These are phyloP conservation scores for Phytophthora quininea DNA, from an alignment of 352 stramenopile genomes.

Conservation along the genomic window DNA sequence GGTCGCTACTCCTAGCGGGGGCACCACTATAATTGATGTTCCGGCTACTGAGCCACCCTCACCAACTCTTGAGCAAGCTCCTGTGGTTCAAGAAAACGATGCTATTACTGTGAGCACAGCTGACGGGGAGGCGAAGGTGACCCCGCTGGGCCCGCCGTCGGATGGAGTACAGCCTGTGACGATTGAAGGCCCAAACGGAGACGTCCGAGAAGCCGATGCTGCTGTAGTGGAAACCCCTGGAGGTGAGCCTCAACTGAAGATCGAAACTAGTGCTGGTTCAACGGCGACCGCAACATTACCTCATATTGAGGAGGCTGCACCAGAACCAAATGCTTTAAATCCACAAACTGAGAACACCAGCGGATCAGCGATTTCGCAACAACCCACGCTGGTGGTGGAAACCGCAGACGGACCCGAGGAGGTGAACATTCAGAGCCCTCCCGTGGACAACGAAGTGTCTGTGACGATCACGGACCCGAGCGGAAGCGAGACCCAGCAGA, in stretches of 20 bases:
- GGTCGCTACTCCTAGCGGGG: not conserved
- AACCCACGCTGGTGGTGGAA: too few relatives aligned
- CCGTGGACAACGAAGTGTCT: too few relatives aligned
- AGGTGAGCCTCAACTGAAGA: not conserved
- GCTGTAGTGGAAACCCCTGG: constrained; percentile 2
- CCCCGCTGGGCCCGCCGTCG: not conserved
- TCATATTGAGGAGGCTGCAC: too few relatives aligned
- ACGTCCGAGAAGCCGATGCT: not conserved
- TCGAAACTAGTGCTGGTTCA: not conserved
- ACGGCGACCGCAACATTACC: constrained; percentile 11
- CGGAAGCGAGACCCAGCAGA: too few relatives aligned
- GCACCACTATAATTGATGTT: not conserved
- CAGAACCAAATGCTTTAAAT: not conserved
- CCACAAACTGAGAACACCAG: not conserved
- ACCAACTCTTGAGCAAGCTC: too few relatives aligned
- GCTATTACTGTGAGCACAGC: too few relatives aligned
- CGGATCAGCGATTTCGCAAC: too few relatives aligned
- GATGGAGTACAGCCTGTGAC: not conserved
- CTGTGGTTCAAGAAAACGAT: too few relatives aligned
- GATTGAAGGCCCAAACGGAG: constrained; percentile 9
- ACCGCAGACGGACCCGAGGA: too few relatives aligned
- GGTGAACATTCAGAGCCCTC: too few relatives aligned
- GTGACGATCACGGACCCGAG: too few relatives aligned
- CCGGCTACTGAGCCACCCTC: too few relatives aligned
- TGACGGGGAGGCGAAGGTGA: not conserved